These are phyloP conservation scores for Picochlorum sp. DNA, from an alignment of 139 green algal genomes.

Conservation along the genomic window DNA sequence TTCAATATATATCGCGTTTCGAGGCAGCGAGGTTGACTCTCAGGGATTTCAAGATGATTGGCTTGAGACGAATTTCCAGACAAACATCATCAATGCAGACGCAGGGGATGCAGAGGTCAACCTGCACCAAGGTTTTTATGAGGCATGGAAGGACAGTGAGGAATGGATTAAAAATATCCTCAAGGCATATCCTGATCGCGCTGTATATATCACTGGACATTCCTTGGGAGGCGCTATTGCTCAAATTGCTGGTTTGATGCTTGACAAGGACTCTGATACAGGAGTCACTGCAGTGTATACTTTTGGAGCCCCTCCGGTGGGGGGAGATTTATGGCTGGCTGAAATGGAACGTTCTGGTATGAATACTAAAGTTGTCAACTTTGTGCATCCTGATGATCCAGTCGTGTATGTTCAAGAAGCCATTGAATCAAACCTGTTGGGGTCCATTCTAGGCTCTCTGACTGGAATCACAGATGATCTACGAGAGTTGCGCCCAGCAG, in stretches of 20 bases:
- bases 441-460: no score
- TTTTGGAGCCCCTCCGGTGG: neutral
- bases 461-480: no score
- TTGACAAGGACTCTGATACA: neutral
- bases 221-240: neutral
- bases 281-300: neutral
- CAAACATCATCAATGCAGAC: neutral
- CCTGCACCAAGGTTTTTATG: neutral
- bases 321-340: neutral
- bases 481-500: no score
- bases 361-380: neutral
- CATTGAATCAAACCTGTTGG: no score
- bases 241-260: neutral
- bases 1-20: neutral
- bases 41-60: neutral
- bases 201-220: neutral
- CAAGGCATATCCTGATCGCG: neutral
- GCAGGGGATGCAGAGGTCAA: neutral
- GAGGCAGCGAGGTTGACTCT: neutral
- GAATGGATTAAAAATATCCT: neutral
- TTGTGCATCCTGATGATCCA: neutral
- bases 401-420: neutral
- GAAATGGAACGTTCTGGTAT: neutral
- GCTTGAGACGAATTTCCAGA: slow-evolving; percentile 1
- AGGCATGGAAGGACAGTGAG: neutral